Conservation (phyloP, 768 basidiomycete species). For the Chalciporus sphaerocephalus region DNA sequence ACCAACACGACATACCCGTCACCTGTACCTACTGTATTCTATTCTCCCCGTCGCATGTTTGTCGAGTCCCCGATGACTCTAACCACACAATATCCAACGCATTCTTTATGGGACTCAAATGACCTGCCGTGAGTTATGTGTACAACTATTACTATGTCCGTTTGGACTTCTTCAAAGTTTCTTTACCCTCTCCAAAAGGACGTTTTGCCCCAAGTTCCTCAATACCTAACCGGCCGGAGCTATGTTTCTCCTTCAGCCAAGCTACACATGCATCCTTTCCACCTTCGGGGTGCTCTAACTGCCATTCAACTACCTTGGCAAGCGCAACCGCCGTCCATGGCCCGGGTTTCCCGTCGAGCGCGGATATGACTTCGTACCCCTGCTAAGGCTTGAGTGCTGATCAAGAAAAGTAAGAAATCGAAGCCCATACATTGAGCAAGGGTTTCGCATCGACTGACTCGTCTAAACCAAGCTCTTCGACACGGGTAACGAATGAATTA, state of each 20-base stretch:
- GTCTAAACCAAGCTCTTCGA: constrained; percentile 61
- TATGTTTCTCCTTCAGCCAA: constrained; percentile 63
- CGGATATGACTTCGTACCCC: constrained; percentile 64
- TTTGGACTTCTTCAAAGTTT: constrained; percentile 30
- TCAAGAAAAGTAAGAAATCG: not conserved
- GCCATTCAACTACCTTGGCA: constrained; percentile 76
- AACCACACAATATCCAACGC: not conserved
- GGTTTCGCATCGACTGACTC: constrained; percentile 63
- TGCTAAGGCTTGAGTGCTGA: constrained; percentile 29
- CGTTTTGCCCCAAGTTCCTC: constrained; percentile 31
- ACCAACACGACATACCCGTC: not conserved
- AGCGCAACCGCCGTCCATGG: constrained; percentile 65
- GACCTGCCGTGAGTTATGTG: not conserved
- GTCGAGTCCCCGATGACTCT: constrained; percentile 1
- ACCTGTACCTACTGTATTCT: constrained; percentile 22
- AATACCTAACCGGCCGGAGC: constrained; percentile 41
- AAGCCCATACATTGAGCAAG: constrained; percentile 66
- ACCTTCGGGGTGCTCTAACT: constrained; percentile 67
- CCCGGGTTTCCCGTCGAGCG: constrained; percentile 60
- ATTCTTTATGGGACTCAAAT: not conserved
- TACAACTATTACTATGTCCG: constrained; percentile 11
- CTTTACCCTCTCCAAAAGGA: constrained; percentile 14
- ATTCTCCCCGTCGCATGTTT: constrained; percentile 5
- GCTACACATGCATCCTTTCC: constrained; percentile 60
- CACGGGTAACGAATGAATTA: constrained; percentile 54